Conservation (phyloP, 805 yeast species). For the Barnettozyma sucrosica region DNA sequence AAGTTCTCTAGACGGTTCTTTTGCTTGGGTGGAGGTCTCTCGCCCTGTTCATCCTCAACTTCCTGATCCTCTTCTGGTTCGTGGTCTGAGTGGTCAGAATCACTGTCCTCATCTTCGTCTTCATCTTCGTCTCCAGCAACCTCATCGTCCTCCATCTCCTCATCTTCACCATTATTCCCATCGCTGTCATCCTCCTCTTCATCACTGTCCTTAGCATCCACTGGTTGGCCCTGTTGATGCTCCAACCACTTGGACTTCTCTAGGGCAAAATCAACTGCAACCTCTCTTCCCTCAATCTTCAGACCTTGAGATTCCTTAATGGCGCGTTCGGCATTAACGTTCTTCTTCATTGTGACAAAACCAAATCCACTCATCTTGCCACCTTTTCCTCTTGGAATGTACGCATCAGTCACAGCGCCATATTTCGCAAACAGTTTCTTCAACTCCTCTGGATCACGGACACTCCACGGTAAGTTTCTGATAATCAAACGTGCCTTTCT, state of each 20-base stretch:
- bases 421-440: conserved; percentile 64
- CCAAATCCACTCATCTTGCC: conserved; percentile 95
- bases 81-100: conserved; percentile 23
- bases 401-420: conserved; percentile 85
- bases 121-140: conserved; percentile 20
- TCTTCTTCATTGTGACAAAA: conserved; percentile 83
- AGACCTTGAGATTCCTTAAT: conserved; percentile 68
- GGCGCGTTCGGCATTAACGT: conserved; percentile 72
- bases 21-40: conserved; percentile 31
- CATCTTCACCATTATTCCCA: conserved; percentile 26
- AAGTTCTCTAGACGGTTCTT: conserved; percentile 60
- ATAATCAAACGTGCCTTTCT: conserved; percentile 83
- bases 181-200: conserved; percentile 30
- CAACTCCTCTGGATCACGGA: conserved; percentile 69
- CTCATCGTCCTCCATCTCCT: conserved; percentile 21
- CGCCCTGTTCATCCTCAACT: conserved; percentile 27
- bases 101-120: conserved; percentile 25
- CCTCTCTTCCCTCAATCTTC: conserved; percentile 83
- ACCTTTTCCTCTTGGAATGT: conserved; percentile 80
- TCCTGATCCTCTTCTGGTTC: conserved; percentile 2
- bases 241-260: conserved; percentile 82
- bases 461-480: conserved; percentile 94
- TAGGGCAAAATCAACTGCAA: conserved; percentile 90
- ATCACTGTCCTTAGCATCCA: conserved; percentile 30
- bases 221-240: conserved; percentile 40